Evolutionary conservation across 805 yeast species (phyloP).

Genomic region (Candida methanosorbosa): DNA sequence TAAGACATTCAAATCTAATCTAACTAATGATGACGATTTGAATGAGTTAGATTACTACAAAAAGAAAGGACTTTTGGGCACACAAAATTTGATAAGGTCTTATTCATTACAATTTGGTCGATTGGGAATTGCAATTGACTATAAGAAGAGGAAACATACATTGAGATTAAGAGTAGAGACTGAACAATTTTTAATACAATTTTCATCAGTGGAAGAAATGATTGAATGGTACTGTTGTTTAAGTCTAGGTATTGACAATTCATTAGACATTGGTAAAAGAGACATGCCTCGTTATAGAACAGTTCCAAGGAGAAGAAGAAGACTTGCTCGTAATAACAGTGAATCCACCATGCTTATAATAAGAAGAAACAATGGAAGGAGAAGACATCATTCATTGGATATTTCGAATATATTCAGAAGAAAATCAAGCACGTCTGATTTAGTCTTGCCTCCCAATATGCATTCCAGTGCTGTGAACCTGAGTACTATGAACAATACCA

Average conservation of each 20-base stretch:
- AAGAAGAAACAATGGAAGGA: constrained; percentile 2
- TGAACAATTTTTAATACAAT: constrained; percentile 70
- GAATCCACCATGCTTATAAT: constrained; percentile 7
- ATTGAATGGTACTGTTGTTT: constrained; percentile 73
- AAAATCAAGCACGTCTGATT: constrained; percentile 3
- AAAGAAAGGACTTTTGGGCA: constrained; percentile 18
- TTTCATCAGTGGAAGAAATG: constrained; percentile 53
- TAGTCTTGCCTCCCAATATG: no score
- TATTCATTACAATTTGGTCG: constrained; percentile 80
- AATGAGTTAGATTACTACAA: constrained; percentile 12
- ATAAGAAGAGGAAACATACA: constrained; percentile 59
- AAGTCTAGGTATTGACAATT: constrained; percentile 67
- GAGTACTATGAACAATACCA: no score
- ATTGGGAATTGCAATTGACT: constrained; percentile 81
- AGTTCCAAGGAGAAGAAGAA: constrained; percentile 67
- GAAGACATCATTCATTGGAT: constrained; percentile 13
- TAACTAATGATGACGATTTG: constrained; percentile 21
- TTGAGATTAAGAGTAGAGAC: constrained; percentile 73
- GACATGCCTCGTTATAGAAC: constrained; percentile 70
- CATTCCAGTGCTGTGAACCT: no score
- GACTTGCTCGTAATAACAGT: constrained; percentile 19
- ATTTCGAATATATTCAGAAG: constrained; percentile 7
- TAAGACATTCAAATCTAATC: constrained; percentile 13
- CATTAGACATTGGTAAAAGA: constrained; percentile 67
- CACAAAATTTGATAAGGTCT: constrained; percentile 40